These are phyloP conservation scores for Kuraishia borneana DNA, from an alignment of 805 yeast genomes.

Conservation along the genomic window DNA sequence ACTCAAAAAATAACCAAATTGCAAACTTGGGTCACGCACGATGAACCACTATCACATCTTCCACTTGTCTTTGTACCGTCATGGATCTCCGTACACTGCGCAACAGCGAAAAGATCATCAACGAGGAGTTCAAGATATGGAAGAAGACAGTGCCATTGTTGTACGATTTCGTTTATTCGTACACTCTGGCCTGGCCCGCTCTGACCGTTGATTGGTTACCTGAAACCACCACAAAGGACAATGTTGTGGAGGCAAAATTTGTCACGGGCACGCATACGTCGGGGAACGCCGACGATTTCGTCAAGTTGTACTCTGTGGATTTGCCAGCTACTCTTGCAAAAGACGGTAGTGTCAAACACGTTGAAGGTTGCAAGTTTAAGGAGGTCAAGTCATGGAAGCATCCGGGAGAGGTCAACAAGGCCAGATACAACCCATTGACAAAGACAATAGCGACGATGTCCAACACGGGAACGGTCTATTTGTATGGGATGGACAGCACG, in stretches of 20 bases:
- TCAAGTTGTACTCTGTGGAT: slow-evolving; percentile 31
- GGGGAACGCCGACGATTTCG: slow-evolving; percentile 27
- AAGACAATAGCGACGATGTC: slow-evolving; percentile 44
- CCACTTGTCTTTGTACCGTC: no score
- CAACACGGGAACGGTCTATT: slow-evolving; percentile 35
- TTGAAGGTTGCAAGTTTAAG: slow-evolving; percentile 27
- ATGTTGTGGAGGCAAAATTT: slow-evolving; percentile 22
- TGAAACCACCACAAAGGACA: slow-evolving; percentile 5
- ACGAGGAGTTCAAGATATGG: slow-evolving; percentile 78
- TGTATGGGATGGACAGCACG: slow-evolving; percentile 20
- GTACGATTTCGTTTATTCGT: slow-evolving; percentile 64
- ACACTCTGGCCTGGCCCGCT: slow-evolving; percentile 60
- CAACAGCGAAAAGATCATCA: slow-evolving; percentile 47
- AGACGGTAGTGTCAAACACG: slow-evolving; percentile 6
- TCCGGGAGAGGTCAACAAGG: slow-evolving; percentile 55
- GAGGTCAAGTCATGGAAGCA: slow-evolving; percentile 43
- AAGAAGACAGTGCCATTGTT: slow-evolving; percentile 73
- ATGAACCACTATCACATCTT: no score
- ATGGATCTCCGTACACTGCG: no score
- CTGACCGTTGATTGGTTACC: slow-evolving; percentile 58
- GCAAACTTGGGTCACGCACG: no score
- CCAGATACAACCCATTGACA: slow-evolving; percentile 40
- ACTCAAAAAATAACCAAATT: no score
- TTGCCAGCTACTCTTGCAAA: slow-evolving; percentile 35
- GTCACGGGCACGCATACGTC: slow-evolving; percentile 36